These are phyloP conservation scores for Elsinoe ampelina DNA, from an alignment of 2,329 filamentous ascomycete species.

Conservation along the genomic window DNA sequence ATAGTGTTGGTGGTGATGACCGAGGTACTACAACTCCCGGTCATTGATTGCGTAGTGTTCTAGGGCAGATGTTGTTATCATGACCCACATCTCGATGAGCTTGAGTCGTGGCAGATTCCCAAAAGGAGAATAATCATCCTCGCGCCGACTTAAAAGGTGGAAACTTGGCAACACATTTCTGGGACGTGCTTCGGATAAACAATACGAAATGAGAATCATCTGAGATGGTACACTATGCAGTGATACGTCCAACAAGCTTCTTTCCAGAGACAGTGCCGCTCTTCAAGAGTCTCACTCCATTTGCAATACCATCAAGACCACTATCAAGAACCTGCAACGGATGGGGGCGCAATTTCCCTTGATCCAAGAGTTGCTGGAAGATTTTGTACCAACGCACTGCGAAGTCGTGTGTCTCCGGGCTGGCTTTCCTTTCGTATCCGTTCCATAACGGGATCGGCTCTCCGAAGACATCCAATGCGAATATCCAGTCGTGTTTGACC, in stretches of 20 bases:
- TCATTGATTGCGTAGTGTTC: too few relatives aligned
- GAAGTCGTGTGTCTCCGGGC: background rate
- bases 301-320: background rate
- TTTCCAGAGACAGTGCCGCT: background rate
- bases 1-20: too few relatives aligned
- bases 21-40: too few relatives aligned
- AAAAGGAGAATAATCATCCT: background rate
- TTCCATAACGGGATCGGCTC: slow-evolving; percentile 1
- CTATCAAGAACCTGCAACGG: background rate
- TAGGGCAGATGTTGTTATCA: too few relatives aligned
- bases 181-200: background rate
- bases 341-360: background rate
- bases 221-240: background rate
- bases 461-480: slow-evolving; percentile 6
- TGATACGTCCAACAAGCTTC: background rate
- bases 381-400: background rate
- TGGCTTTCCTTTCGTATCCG: background rate
- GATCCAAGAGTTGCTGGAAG: background rate
- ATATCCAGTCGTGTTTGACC: slow-evolving; percentile 12
- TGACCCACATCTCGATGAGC: too few relatives aligned
- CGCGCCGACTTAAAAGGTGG: background rate
- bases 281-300: background rate
- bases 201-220: background rate
- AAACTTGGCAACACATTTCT: background rate
- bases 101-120: too few relatives aligned